phyloP scores from a whole-genome alignment of 2,329 filamentous ascomycete genomes.

The Aspergillaceae sp. region DNA sequence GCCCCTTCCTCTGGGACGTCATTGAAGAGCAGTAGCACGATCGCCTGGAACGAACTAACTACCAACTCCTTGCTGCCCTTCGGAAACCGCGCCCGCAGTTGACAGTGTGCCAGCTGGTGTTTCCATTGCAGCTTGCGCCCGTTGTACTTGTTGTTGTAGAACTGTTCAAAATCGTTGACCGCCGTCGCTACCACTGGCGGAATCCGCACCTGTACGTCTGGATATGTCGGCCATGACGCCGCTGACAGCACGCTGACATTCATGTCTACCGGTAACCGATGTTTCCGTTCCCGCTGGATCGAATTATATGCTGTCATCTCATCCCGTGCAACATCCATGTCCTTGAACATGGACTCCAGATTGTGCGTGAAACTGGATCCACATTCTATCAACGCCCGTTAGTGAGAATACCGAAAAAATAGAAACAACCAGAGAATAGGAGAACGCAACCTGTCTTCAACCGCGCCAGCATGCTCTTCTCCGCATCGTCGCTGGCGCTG shows the following conservation, averaged over 20 bases:
- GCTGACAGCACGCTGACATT: slow-evolving; percentile 85
- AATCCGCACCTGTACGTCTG: slow-evolving; percentile 64
- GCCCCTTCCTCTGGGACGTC: slow-evolving; percentile 53
- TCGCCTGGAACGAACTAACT: slow-evolving; percentile 84
- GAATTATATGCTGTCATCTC: slow-evolving; percentile 85
- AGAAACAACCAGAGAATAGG: too few species aligned
- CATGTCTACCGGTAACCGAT: slow-evolving; percentile 57
- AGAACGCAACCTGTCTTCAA: slow-evolving; percentile 57
- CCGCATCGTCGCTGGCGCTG: slow-evolving; percentile 88
- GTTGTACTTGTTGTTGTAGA: slow-evolving; percentile 84
- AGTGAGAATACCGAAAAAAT: neutral
- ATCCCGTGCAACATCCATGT: slow-evolving; percentile 85
- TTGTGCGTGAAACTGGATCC: slow-evolving; percentile 93
- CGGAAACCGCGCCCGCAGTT: slow-evolving; percentile 70
- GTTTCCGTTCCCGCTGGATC: slow-evolving; percentile 53
- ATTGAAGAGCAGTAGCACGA: slow-evolving; percentile 88
- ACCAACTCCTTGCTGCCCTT: slow-evolving; percentile 79
- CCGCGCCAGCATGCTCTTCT: slow-evolving; percentile 88
- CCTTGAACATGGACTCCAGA: slow-evolving; percentile 98
- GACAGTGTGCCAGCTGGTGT: slow-evolving; percentile 82
- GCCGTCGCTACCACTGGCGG: slow-evolving; percentile 67
- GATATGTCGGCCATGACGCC: slow-evolving; percentile 86
- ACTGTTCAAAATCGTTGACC: slow-evolving; percentile 69
- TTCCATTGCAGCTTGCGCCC: slow-evolving; percentile 86
- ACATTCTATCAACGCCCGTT: slow-evolving; percentile 54